Percentiles rank a stretch among this genome's conserved stretches.
phyloP scores from a whole-genome alignment of 2,329 filamentous ascomycete species.

The Stenocarpella maydis region DNA sequence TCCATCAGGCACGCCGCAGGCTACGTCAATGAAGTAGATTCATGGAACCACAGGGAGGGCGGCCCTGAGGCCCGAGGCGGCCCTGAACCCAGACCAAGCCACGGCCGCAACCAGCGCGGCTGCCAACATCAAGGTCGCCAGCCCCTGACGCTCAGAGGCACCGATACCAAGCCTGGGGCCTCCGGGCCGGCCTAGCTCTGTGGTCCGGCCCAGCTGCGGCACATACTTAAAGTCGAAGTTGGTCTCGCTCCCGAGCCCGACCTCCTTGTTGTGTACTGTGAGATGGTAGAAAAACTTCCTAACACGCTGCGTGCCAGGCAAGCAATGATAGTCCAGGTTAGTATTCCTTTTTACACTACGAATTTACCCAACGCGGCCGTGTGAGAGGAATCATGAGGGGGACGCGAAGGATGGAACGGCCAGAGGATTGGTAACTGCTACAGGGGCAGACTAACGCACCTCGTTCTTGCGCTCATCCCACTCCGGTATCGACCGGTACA shows the following conservation, averaged over 20 bases:
- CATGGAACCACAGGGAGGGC: constrained; percentile 12
- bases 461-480: constrained; percentile 59
- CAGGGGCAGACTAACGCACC: not conserved
- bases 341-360: not conserved
- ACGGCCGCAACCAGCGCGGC: constrained; percentile 41
- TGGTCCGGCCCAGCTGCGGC: constrained; percentile 54
- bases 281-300: constrained; percentile 54
- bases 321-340: not conserved
- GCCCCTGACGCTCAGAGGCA: constrained; percentile 55
- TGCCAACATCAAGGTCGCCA: constrained; percentile 54
- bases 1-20: not conserved
- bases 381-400: not conserved
- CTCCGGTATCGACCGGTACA: constrained; percentile 47
- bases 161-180: constrained; percentile 35
- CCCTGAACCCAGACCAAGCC: constrained; percentile 40
- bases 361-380: not conserved
- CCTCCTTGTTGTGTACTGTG: constrained; percentile 67
- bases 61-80: constrained; percentile 29
- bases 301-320: constrained; percentile 37
- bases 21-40: not conserved
- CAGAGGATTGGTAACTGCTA: not conserved
- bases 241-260: constrained; percentile 66
- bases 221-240: constrained; percentile 77
- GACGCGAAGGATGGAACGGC: too few species aligned
- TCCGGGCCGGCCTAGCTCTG: constrained; percentile 38